These are phyloP conservation scores for Phlebiopsis flavidoalba DNA, from an alignment of 768 basidiomycete genomes.

Conservation along the genomic window DNA sequence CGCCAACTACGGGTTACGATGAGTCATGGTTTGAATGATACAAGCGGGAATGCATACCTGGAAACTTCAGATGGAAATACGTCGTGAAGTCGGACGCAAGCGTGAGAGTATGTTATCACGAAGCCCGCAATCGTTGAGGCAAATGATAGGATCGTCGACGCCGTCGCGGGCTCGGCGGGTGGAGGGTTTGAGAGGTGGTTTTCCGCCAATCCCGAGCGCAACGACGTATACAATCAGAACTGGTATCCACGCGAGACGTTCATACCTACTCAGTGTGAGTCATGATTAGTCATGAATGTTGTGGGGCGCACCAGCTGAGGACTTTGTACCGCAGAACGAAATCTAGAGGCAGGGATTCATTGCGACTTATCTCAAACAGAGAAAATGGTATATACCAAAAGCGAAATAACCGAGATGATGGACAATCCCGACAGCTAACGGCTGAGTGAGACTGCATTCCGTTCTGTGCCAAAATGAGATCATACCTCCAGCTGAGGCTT, in stretches of 20 bases:
- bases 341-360: conserved; percentile 29
- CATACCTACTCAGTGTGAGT: conserved; percentile 45
- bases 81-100: conserved; percentile 72
- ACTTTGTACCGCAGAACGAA: conserved; percentile 62
- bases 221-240: conserved; percentile 70
- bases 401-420: conserved; percentile 63
- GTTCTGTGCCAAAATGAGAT: neutral
- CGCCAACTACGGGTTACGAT: conserved; percentile 37
- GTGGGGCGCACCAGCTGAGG: conserved; percentile 44
- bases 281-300: neutral
- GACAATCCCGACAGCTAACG: conserved; percentile 70
- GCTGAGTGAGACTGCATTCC: neutral
- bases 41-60: conserved; percentile 33
- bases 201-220: conserved; percentile 67
- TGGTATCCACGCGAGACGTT: conserved; percentile 73
- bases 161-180: conserved; percentile 49
- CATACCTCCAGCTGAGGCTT: conserved; percentile 47
- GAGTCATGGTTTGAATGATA: no score
- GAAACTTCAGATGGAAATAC: conserved; percentile 57
- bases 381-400: conserved; percentile 38
- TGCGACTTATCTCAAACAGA: no score
- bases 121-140: conserved; percentile 71
- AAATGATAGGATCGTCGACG: conserved; percentile 53
- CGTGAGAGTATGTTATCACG: conserved; percentile 54
- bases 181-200: conserved; percentile 50